Evolutionary conservation across 805 yeast genomes (phyloP).

Genomic region (Brettanomyces sp.): DNA sequence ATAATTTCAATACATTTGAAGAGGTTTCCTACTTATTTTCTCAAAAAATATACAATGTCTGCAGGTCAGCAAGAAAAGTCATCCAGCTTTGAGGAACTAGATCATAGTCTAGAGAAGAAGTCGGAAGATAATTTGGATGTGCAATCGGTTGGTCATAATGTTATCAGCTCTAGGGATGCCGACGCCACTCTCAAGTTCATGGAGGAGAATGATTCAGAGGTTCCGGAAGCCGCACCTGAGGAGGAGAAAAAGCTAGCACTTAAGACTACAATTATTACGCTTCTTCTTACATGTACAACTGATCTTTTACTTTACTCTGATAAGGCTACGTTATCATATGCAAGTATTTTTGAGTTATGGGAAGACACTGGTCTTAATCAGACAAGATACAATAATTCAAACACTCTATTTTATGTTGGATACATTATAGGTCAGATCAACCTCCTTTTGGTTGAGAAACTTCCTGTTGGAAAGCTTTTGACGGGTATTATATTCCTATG

Average conservation of each 20-base stretch:
- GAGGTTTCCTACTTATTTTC: no score
- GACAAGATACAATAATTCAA: slow-evolving; percentile 36
- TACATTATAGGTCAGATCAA: slow-evolving; percentile 38
- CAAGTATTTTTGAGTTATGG: slow-evolving; percentile 34
- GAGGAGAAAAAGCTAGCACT: slow-evolving; percentile 11
- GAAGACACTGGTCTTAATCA: slow-evolving; percentile 36
- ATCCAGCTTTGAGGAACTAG: no score
- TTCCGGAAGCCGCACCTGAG: slow-evolving; percentile 13
- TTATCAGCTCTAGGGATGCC: slow-evolving; percentile 15
- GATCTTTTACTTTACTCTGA: slow-evolving; percentile 28
- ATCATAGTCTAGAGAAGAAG: no score
- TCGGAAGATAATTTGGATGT: no score
- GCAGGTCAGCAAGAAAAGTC: no score
- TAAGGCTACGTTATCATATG: slow-evolving; percentile 33
- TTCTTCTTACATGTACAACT: slow-evolving; percentile 16
- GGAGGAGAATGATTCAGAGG: slow-evolving; percentile 12
- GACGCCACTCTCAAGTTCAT: slow-evolving; percentile 21
- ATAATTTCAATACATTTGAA: no score
- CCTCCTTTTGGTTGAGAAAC: slow-evolving; percentile 33
- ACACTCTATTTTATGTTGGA: slow-evolving; percentile 47
- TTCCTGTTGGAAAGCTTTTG: slow-evolving; percentile 32
- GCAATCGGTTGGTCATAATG: neutral
- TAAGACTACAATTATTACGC: slow-evolving; percentile 15
- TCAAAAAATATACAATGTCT: no score
- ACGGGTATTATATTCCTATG: slow-evolving; percentile 30